A percentile compares a stretch with the other conserved stretches of the same genome.
phyloP scores from a whole-genome alignment of 179 eudicot genomes.

The Pouteria campechiana region DNA sequence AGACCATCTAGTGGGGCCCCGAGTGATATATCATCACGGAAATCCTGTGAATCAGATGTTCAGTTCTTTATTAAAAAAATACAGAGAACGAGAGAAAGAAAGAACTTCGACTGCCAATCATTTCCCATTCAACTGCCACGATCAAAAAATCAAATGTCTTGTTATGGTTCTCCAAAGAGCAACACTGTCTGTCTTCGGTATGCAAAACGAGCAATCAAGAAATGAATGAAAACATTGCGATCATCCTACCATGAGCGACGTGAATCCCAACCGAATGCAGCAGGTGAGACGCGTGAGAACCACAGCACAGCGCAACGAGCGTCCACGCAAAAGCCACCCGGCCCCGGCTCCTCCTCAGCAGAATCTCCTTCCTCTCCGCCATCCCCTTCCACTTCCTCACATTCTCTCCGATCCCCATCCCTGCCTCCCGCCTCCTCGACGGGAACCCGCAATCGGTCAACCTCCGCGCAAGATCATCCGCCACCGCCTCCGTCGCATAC shows the following conservation, averaged over 20 bases:
- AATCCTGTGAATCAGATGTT: too few relatives aligned
- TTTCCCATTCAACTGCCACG: too few relatives aligned
- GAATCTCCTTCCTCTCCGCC: conserved; percentile 45
- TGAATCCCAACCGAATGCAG: conserved; percentile 84
- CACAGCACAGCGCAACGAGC: conserved; percentile 84
- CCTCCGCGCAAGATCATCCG: conserved; percentile 56
- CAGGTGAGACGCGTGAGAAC: conserved; percentile 72
- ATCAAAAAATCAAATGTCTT: too few relatives aligned
- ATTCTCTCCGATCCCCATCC: conserved; percentile 62
- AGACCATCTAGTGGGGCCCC: too few relatives aligned
- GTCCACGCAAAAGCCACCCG: conserved; percentile 84
- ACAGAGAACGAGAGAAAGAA: too few relatives aligned
- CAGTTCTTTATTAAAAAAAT: too few relatives aligned
- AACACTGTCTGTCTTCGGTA: too few relatives aligned
- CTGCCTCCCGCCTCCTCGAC: conserved; percentile 47
- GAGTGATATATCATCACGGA: too few relatives aligned
- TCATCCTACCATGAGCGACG: conserved; percentile 61
- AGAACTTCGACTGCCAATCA: too few relatives aligned
- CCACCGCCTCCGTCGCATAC: conserved; percentile 15
- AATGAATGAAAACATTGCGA: too few relatives aligned
- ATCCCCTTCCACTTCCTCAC: conserved; percentile 81
- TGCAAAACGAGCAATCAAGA: too few relatives aligned
- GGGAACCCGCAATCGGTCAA: conserved; percentile 77
- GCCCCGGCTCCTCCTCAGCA: conserved; percentile 47
- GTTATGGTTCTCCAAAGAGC: too few relatives aligned